These are phyloP conservation scores for Nitzschia putrida DNA, from an alignment of 108 stramenopile species.

Conservation along the genomic window DNA sequence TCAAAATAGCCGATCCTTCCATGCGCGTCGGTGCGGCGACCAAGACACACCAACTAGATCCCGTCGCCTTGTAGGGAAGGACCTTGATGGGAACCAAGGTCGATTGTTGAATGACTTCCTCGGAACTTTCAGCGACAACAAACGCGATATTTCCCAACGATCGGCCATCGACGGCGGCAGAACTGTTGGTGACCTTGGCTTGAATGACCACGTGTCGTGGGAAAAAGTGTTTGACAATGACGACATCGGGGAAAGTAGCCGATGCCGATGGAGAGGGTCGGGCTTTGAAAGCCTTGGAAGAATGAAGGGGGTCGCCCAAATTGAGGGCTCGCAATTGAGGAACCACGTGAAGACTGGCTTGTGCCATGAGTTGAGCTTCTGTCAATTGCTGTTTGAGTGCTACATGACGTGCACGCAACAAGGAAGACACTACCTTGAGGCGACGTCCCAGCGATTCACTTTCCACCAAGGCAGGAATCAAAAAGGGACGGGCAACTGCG, in stretches of 20 bases:
- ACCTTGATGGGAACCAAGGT: constrained; percentile 71
- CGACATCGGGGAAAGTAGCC: constrained; percentile 79
- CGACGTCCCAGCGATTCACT: constrained; percentile 83
- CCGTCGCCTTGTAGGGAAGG: constrained; percentile 63
- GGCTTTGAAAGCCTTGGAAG: constrained; percentile 75
- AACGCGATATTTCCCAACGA: constrained; percentile 76
- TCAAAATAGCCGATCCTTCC: constrained; percentile 74
- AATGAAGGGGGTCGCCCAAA: constrained; percentile 75
- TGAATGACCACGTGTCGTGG: constrained; percentile 81
- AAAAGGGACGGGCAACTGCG: constrained; percentile 72
- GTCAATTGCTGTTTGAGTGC: constrained; percentile 75
- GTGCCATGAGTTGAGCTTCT: constrained; percentile 79
- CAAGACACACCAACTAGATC: constrained; percentile 82
- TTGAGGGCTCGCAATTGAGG: constrained; percentile 67
- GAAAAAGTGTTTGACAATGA: constrained; percentile 84
- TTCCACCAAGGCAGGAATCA: constrained; percentile 85
- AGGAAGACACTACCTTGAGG: constrained; percentile 70
- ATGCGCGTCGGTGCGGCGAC: constrained; percentile 74
- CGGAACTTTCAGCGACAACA: constrained; percentile 91
- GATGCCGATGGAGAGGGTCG: constrained; percentile 67
- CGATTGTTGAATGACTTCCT: constrained; percentile 77
- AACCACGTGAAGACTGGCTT: constrained; percentile 68
- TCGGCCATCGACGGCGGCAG: constrained; percentile 40
- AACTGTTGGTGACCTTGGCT: constrained; percentile 73
- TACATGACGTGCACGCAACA: constrained; percentile 72